phyloP scores from a whole-genome alignment of 768 basidiomycete species.

The Suillus spraguei region DNA sequence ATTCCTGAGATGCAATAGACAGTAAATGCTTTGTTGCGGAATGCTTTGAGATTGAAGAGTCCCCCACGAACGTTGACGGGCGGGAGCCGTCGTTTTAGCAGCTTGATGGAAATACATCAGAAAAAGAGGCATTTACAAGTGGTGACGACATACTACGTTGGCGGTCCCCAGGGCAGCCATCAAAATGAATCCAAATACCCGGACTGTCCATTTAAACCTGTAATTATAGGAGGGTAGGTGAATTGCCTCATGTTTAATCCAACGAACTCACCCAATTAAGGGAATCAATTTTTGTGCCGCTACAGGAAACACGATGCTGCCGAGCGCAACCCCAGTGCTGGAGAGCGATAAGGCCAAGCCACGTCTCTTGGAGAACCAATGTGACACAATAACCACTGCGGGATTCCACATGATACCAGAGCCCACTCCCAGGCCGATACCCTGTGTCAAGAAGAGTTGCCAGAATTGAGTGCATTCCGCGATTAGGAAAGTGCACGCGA shows the following conservation, averaged over 20 bases:
- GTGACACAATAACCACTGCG: conserved; percentile 58
- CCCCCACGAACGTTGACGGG: conserved; percentile 57
- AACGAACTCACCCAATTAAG: conserved; percentile 62
- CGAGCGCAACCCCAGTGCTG: conserved; percentile 67
- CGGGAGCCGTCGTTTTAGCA: conserved; percentile 50
- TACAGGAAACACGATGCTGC: conserved; percentile 72
- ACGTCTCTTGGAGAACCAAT: conserved; percentile 68
- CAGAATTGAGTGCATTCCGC: conserved; percentile 75
- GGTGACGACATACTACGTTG: conserved; percentile 49
- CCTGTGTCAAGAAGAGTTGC: conserved; percentile 80
- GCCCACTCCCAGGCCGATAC: conserved; percentile 65
- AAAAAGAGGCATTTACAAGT: neutral
- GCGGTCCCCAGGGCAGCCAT: conserved; percentile 51
- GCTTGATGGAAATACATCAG: conserved; percentile 16
- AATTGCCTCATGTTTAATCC: neutral
- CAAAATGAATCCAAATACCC: conserved; percentile 68
- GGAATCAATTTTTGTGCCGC: conserved; percentile 55
- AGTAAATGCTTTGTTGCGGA: conserved; percentile 49
- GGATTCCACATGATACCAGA: conserved; percentile 66
- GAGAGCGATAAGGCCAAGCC: conserved; percentile 62
- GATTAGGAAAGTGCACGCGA: conserved; percentile 62
- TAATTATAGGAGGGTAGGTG: neutral
- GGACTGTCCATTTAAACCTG: conserved; percentile 79
- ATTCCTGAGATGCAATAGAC: conserved; percentile 61
- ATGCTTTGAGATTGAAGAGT: conserved; percentile 55